Percentiles rank a stretch among this genome's conserved stretches.
Conservation (phyloP, 345 rosid genomes). For the Eutrema japonicum region DNA sequence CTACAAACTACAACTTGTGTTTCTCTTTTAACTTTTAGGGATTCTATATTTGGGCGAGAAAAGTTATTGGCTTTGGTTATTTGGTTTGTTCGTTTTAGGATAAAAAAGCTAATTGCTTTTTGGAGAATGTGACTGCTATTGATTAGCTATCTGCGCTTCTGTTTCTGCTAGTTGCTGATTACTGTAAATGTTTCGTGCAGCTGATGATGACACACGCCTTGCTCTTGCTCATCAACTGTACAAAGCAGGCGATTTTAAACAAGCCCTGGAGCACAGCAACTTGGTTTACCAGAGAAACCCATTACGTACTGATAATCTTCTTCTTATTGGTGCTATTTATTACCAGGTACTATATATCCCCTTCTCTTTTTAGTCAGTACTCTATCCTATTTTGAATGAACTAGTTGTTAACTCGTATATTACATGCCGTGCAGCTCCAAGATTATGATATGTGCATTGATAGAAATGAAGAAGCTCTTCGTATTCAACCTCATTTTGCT, state of each 20-base stretch:
- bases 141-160: background rate
- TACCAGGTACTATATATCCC: constrained; percentile 66
- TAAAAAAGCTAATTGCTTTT: constrained; percentile 20
- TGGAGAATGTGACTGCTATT: background rate
- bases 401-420: constrained; percentile 12
- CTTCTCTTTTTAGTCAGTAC: background rate
- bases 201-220: constrained; percentile 73
- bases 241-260: constrained; percentile 79
- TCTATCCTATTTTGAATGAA: background rate
- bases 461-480: constrained; percentile 96
- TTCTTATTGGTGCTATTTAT: constrained; percentile 91
- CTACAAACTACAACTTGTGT: constrained; percentile 31
- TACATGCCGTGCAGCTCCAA: constrained; percentile 61
- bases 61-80: constrained; percentile 13
- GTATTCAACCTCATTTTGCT: constrained; percentile 86
- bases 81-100: constrained; percentile 29
- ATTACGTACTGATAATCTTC: constrained; percentile 88
- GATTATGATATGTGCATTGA: constrained; percentile 96
- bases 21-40: constrained; percentile 19
- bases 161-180: constrained; percentile 22
- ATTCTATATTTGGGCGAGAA: constrained; percentile 36
- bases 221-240: constrained; percentile 84
- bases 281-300: constrained; percentile 76
- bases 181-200: constrained; percentile 45
- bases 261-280: constrained; percentile 82